A percentile compares a stretch with the other conserved stretches of the same genome.
These are phyloP conservation scores for Fusarium lateritium DNA, from an alignment of 2,329 filamentous ascomycete species.

Conservation along the genomic window DNA sequence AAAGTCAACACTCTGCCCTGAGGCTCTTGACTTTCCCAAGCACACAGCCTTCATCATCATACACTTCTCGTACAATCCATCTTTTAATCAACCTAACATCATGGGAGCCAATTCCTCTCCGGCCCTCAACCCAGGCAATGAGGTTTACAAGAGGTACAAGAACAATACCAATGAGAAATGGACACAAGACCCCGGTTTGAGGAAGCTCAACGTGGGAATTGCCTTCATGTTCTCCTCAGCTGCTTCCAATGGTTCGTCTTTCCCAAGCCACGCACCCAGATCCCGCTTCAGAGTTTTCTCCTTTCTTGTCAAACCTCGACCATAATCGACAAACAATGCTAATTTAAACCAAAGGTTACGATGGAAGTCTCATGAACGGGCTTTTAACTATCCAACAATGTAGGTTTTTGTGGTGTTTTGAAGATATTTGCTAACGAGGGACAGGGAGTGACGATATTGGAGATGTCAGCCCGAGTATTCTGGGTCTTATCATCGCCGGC, in stretches of 20 bases:
- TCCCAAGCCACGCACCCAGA: no score
- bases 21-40: background rate
- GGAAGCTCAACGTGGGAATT: slow-evolving; percentile 26
- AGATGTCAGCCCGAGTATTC: slow-evolving; percentile 28
- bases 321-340: rapidly evolving
- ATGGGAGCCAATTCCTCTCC: slow-evolving; percentile 10
- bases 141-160: slow-evolving; percentile 21
- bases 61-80: background rate
- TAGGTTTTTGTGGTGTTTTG: background rate
- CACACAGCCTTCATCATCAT: background rate
- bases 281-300: no score
- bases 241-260: slow-evolving; percentile 22
- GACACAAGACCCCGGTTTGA: slow-evolving; percentile 24
- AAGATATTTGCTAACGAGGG: background rate
- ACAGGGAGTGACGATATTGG: slow-evolving; percentile 33
- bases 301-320: no score
- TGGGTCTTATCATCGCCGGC: slow-evolving; percentile 38
- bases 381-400: slow-evolving; percentile 10
- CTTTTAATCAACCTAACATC: background rate
- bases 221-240: slow-evolving; percentile 32
- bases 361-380: slow-evolving; percentile 38
- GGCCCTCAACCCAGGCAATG: slow-evolving; percentile 9
- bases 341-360: slow-evolving; percentile 1
- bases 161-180: slow-evolving; percentile 34
- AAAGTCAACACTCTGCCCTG: background rate